Conservation (phyloP, 371 early-diverging fungal genomes). For the Mortierella sp. region DNA sequence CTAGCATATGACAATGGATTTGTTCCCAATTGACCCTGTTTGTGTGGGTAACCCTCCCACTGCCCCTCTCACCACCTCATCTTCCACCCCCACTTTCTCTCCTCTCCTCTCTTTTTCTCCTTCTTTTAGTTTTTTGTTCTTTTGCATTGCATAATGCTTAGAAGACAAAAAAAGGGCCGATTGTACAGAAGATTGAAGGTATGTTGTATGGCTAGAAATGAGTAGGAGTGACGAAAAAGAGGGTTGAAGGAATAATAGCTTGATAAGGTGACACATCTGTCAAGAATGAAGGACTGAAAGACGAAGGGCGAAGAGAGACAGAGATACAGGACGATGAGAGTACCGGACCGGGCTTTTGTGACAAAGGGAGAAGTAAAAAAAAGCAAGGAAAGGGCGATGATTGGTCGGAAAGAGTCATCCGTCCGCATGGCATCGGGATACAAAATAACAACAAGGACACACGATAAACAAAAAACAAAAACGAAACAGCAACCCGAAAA, state of each 20-base stretch:
- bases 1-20: background rate
- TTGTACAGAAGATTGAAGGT: background rate
- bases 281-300: background rate
- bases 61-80: background rate
- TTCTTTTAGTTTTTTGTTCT: background rate
- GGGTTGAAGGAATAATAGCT: background rate
- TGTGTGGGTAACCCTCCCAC: background rate
- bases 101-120: background rate
- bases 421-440: constrained; percentile 2
- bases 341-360: constrained; percentile 2
- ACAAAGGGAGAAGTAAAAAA: too few species aligned
- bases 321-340: background rate
- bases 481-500: background rate
- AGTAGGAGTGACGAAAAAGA: background rate
- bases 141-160: background rate
- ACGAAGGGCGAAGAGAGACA: background rate
- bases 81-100: background rate
- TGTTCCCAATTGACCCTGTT: background rate
- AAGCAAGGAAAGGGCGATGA: constrained; percentile 5
- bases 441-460: constrained; percentile 2
- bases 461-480: background rate
- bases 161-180: background rate
- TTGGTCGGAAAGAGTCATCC: constrained; percentile 3
- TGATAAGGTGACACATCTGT: constrained; percentile 1
- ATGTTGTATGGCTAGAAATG: background rate